A percentile compares a stretch with the other conserved stretches of the same genome.
Evolutionary conservation across 352 stramenopile species (phyloP).

Genomic region (Phytophthora syringae): DNA sequence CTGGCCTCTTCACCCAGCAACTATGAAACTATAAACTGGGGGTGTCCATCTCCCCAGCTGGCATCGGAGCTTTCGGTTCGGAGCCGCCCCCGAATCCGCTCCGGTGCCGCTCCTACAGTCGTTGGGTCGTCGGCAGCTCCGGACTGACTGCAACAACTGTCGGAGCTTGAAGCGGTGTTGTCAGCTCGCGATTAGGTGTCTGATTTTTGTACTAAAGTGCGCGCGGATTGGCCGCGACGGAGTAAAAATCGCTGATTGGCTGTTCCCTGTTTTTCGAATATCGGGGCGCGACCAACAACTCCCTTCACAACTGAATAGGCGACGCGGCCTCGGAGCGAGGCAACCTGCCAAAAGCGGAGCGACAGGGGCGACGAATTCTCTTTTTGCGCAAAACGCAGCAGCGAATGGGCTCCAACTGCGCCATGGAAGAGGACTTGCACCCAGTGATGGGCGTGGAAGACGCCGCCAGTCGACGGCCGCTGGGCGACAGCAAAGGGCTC

Average conservation of each 20-base stretch:
- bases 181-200: constrained; percentile 7
- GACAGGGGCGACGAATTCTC: no score
- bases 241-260: constrained; percentile 37
- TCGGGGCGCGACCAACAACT: constrained; percentile 17
- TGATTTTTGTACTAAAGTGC: constrained; percentile 25
- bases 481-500: constrained; percentile 42
- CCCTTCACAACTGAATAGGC: constrained; percentile 39
- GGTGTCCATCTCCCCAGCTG: constrained; percentile 5
- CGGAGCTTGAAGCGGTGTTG: constrained; percentile 18
- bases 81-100: constrained; percentile 13
- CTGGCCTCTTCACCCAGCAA: no score
- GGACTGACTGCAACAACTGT: constrained; percentile 27
- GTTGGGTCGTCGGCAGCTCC: constrained; percentile 28
- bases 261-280: constrained; percentile 48
- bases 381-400: not conserved
- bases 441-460: constrained; percentile 50
- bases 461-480: constrained; percentile 31
- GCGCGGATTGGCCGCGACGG: constrained; percentile 4
- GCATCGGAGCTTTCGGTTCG: constrained; percentile 2
- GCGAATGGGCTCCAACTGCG: constrained; percentile 49
- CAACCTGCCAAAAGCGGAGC: no score
- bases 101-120: constrained; percentile 23
- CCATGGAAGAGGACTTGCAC: constrained; percentile 58
- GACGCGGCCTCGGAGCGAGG: constrained; percentile 15
- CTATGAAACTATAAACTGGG: not conserved